A percentile compares a stretch with the other conserved stretches of the same genome.
Evolutionary conservation across 2,329 filamentous ascomycete genomes (phyloP).

Genomic region (Cryphonectria japonica): DNA sequence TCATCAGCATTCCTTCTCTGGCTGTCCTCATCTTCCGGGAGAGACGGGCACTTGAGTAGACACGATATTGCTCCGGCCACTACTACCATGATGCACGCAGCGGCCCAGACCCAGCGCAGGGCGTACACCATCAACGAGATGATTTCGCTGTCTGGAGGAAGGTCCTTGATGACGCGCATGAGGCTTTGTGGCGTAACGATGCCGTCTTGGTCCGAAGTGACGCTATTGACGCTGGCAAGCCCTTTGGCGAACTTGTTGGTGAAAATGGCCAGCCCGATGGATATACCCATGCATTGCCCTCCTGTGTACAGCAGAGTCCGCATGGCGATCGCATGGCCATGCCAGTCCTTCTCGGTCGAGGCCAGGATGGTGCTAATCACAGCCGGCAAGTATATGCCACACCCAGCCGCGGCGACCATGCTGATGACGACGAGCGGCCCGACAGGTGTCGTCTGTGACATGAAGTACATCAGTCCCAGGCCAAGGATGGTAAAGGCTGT

Average conservation of each 20-base stretch:
- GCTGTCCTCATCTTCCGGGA: slow-evolving; percentile 6
- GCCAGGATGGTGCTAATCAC: slow-evolving; percentile 28
- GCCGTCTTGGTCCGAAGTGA: background rate
- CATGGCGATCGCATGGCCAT: slow-evolving; percentile 25
- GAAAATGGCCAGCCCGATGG: slow-evolving; percentile 26
- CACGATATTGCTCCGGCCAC: slow-evolving; percentile 6
- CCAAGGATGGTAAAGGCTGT: slow-evolving; percentile 5
- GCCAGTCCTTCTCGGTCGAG: slow-evolving; percentile 21
- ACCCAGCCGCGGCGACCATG: slow-evolving; percentile 13
- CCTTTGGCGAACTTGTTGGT: slow-evolving; percentile 17
- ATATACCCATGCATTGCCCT: slow-evolving; percentile 26
- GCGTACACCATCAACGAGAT: slow-evolving; percentile 4
- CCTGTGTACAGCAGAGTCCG: slow-evolving; percentile 24
- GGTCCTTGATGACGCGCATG: slow-evolving; percentile 15
- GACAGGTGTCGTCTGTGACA: slow-evolving; percentile 5
- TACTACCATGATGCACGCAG: slow-evolving; percentile 13
- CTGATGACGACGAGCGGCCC: slow-evolving; percentile 14
- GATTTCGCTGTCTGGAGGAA: slow-evolving; percentile 15
- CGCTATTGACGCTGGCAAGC: background rate
- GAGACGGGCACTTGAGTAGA: slow-evolving; percentile 9
- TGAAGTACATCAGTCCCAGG: slow-evolving; percentile 22
- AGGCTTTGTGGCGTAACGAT: slow-evolving; percentile 18
- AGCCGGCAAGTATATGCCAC: slow-evolving; percentile 24
- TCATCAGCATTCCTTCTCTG: background rate
- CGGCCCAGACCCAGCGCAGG: slow-evolving; percentile 24